These are phyloP conservation scores for Venustampulla echinocandica DNA, from an alignment of 495 filamentous ascomycete species.

Conservation along the genomic window DNA sequence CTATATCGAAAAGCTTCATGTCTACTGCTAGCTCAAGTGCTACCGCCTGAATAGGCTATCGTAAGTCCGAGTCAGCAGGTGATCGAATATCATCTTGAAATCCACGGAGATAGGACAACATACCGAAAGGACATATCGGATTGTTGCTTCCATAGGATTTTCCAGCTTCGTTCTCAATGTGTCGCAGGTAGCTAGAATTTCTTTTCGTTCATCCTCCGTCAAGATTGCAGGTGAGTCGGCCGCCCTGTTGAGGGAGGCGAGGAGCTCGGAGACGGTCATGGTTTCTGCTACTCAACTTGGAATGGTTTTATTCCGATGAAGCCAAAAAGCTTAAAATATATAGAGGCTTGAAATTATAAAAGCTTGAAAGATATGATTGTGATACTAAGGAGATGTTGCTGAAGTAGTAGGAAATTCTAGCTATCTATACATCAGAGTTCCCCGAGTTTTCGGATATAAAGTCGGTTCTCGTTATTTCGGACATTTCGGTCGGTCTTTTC, in stretches of 20 bases:
- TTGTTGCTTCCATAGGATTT: neutral
- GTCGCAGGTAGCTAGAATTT: neutral
- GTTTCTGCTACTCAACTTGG: too few relatives aligned
- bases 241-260: neutral
- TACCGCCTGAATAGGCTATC: neutral
- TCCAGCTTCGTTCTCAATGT: neutral
- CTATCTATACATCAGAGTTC: too few relatives aligned
- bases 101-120: neutral
- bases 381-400: too few relatives aligned
- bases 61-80: too few relatives aligned
- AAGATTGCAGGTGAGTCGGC: neutral
- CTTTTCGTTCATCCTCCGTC: neutral
- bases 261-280: neutral
- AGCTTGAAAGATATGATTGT: too few relatives aligned
- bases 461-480: too few relatives aligned
- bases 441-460: too few relatives aligned
- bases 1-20: neutral
- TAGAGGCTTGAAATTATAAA: too few relatives aligned
- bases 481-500: too few relatives aligned
- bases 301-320: too few relatives aligned
- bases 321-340: too few relatives aligned
- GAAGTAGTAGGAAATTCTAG: too few relatives aligned
- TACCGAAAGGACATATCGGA: neutral
- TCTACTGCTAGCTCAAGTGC: neutral
- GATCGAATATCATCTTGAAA: neutral